Percentiles rank a stretch among this genome's conserved stretches.
Evolutionary conservation across 345 rosid species (phyloP).

Genomic region (Hypericum perforatum): DNA sequence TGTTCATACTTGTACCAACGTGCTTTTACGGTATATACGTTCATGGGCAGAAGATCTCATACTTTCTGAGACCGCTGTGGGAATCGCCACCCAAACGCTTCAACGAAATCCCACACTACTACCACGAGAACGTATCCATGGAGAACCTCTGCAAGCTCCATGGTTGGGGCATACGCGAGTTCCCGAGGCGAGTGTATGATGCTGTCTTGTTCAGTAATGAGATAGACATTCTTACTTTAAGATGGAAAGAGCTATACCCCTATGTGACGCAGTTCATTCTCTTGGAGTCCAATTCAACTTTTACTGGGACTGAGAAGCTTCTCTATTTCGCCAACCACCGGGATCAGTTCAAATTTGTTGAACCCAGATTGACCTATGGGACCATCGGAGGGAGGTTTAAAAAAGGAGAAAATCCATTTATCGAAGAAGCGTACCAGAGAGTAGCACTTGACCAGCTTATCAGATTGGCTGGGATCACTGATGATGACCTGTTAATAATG

Average conservation of each 20-base stretch:
- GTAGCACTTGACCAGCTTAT: constrained; percentile 26
- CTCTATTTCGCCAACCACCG: constrained; percentile 15
- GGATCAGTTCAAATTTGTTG: constrained; percentile 22
- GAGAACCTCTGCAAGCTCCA: constrained; percentile 27
- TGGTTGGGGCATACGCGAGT: constrained; percentile 25
- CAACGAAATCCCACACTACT: constrained; percentile 14
- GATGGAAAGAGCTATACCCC: constrained; percentile 31
- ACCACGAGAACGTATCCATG: constrained; percentile 26
- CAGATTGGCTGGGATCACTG: constrained; percentile 23
- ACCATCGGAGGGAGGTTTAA: constrained; percentile 21
- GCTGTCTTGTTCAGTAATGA: constrained; percentile 28
- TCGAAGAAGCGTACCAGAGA: constrained; percentile 29
- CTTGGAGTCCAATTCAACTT: constrained; percentile 28
- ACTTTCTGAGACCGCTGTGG: background rate
- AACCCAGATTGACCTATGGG: constrained; percentile 23
- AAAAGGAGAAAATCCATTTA: constrained; percentile 29
- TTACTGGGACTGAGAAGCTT: constrained; percentile 22
- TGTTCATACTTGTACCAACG: background rate
- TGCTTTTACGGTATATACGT: background rate
- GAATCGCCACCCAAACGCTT: background rate
- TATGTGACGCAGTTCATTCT: constrained; percentile 22
- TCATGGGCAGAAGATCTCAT: background rate
- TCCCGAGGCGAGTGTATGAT: constrained; percentile 27
- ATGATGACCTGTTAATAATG: constrained; percentile 29
- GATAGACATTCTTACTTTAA: constrained; percentile 20